Percentiles rank a stretch among this genome's conserved stretches.
phyloP scores from a whole-genome alignment of 495 filamentous ascomycete genomes.

The Talaromyces nanjingensis region DNA sequence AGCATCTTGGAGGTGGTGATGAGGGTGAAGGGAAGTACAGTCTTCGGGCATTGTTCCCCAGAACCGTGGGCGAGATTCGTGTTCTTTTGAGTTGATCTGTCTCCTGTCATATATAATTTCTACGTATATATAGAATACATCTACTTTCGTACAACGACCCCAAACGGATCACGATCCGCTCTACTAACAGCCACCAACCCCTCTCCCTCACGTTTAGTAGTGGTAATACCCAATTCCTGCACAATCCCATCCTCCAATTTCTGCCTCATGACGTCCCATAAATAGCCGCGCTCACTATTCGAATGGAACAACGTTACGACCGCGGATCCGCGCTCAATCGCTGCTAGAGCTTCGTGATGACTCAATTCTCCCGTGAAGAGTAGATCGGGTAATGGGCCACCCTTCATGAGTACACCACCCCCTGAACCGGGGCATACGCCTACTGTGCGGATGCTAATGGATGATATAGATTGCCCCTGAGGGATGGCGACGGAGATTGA shows the following conservation, averaged over 20 bases:
- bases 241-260: constrained; percentile 53
- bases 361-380: constrained; percentile 88
- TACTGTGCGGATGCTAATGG: constrained; percentile 51
- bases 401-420: constrained; percentile 59
- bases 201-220: constrained; percentile 6
- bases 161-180: constrained; percentile 73
- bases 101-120: not conserved
- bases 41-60: constrained; percentile 65
- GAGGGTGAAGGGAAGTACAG: constrained; percentile 32
- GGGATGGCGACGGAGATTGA: constrained; percentile 66
- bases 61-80: constrained; percentile 78
- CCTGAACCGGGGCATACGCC: constrained; percentile 84
- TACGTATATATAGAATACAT: not conserved
- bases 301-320: constrained; percentile 85
- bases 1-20: constrained; percentile 21
- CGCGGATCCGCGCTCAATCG: constrained; percentile 78
- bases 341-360: constrained; percentile 83
- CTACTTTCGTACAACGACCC: constrained; percentile 41
- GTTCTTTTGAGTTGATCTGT: constrained; percentile 55
- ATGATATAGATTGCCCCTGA: constrained; percentile 43
- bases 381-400: constrained; percentile 56
- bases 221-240: constrained; percentile 40
- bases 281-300: constrained; percentile 80
- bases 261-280: constrained; percentile 60
- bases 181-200: constrained; percentile 66